Evolutionary conservation across 2,329 filamentous ascomycete species (phyloP).

Genomic region (Fusarium sp.): DNA sequence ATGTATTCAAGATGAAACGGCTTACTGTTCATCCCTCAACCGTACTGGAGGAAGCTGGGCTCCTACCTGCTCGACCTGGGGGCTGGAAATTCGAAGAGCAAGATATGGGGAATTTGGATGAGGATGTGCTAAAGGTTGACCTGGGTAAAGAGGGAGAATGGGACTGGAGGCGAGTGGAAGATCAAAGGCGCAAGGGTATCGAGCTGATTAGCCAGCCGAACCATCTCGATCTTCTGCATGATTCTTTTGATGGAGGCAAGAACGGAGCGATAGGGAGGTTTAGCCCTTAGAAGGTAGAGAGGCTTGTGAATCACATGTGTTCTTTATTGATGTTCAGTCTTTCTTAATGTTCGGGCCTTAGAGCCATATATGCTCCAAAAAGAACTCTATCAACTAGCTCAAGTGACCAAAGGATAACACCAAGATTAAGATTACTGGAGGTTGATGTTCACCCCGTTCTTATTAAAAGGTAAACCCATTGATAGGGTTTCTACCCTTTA

Average conservation of each 20-base stretch:
- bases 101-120: background rate
- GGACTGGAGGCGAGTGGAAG: background rate
- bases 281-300: background rate
- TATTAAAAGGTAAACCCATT: too few relatives aligned
- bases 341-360: too few relatives aligned
- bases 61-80: background rate
- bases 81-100: constrained; percentile 7
- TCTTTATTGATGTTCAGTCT: too few relatives aligned
- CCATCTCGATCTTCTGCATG: background rate
- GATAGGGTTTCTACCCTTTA: too few relatives aligned
- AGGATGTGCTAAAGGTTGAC: fast-evolving
- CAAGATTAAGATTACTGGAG: too few relatives aligned
- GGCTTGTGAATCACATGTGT: too few relatives aligned
- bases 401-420: too few relatives aligned
- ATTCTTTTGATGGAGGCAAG: background rate
- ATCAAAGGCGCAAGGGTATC: background rate
- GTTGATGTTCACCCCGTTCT: too few relatives aligned
- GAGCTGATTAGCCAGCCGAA: background rate
- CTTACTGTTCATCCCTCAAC: background rate
- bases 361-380: too few relatives aligned
- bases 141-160: fast-evolving
- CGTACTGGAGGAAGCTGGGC: background rate
- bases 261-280: background rate
- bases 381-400: too few relatives aligned
- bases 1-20: constrained; percentile 10